A percentile compares a stretch with the other conserved stretches of the same genome.
These are phyloP conservation scores for Chlamydomonas eustigma DNA, from an alignment of 139 green algal species.

Conservation along the genomic window DNA sequence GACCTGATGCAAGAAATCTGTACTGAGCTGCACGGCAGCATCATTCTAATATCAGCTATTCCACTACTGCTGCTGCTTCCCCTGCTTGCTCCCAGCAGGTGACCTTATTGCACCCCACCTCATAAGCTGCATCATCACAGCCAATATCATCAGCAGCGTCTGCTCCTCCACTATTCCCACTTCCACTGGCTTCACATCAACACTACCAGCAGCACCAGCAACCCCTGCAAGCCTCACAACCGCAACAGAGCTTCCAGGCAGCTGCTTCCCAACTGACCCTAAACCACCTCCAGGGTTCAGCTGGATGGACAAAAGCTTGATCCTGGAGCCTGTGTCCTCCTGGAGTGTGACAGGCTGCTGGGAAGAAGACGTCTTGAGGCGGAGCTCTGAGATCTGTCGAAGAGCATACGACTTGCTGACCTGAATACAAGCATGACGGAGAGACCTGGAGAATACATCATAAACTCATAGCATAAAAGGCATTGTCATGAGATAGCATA, in stretches of 20 bases:
- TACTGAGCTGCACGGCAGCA: too few relatives aligned
- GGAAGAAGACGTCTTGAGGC: neutral
- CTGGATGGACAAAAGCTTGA: neutral
- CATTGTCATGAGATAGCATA: too few relatives aligned
- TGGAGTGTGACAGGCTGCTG: neutral
- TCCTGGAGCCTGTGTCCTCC: neutral
- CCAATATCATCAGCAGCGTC: neutral
- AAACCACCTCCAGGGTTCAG: neutral
- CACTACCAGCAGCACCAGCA: neutral
- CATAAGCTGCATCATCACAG: neutral
- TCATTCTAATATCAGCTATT: too few relatives aligned
- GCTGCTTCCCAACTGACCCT: neutral
- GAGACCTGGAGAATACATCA: too few relatives aligned
- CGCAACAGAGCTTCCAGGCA: neutral
- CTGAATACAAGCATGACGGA: too few relatives aligned
- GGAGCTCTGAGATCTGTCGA: neutral
- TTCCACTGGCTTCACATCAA: neutral
- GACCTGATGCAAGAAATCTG: too few relatives aligned
- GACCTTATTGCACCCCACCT: too few relatives aligned
- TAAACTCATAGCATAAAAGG: too few relatives aligned
- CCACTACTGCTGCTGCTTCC: too few relatives aligned
- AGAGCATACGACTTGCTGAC: neutral
- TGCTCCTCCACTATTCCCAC: neutral
- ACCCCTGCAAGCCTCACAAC: neutral
- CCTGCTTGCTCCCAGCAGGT: too few relatives aligned